Conservation (phyloP, 306 rosid species). For the Fagus sylvatica region DNA sequence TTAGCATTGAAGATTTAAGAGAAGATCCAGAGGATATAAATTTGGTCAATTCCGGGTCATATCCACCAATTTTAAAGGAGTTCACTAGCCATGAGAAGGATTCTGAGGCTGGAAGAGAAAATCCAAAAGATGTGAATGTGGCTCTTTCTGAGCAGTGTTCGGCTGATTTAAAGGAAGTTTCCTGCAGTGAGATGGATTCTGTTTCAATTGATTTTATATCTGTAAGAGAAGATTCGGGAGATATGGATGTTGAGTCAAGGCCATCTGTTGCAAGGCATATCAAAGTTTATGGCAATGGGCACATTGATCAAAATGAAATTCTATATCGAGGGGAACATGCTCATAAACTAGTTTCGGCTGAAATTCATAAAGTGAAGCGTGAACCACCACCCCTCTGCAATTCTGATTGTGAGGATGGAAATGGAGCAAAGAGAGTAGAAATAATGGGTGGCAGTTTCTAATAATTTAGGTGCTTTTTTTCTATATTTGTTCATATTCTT, state of each 20-base stretch:
- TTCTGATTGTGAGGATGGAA: constrained; percentile 43
- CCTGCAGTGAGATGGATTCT: constrained; percentile 23
- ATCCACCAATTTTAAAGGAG: constrained; percentile 21
- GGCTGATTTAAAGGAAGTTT: constrained; percentile 35
- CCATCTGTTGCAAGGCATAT: constrained; percentile 18
- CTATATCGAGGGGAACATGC: constrained; percentile 36
- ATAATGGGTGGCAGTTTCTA: constrained; percentile 33
- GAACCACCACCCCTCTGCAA: constrained; percentile 16
- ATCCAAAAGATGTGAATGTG: constrained; percentile 22
- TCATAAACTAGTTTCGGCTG: constrained; percentile 21
- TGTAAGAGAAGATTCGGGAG: constrained; percentile 34
- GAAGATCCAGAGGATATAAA: constrained; percentile 21
- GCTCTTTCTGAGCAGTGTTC: constrained; percentile 22
- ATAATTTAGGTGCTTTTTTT: constrained; percentile 27
- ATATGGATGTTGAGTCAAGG: constrained; percentile 30
- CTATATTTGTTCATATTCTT: constrained; percentile 41
- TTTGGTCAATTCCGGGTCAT: constrained; percentile 9
- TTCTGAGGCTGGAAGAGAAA: constrained; percentile 14
- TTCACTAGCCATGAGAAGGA: constrained; percentile 20
- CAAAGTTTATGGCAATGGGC: constrained; percentile 48
- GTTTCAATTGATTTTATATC: constrained; percentile 21
- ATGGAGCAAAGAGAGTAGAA: constrained; percentile 40
- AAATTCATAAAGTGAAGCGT: constrained; percentile 25
- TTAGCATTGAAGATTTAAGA: constrained; percentile 25
- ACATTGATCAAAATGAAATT: constrained; percentile 18